phyloP scores from a whole-genome alignment of 495 filamentous ascomycete genomes.

The Lepraria neglecta region DNA sequence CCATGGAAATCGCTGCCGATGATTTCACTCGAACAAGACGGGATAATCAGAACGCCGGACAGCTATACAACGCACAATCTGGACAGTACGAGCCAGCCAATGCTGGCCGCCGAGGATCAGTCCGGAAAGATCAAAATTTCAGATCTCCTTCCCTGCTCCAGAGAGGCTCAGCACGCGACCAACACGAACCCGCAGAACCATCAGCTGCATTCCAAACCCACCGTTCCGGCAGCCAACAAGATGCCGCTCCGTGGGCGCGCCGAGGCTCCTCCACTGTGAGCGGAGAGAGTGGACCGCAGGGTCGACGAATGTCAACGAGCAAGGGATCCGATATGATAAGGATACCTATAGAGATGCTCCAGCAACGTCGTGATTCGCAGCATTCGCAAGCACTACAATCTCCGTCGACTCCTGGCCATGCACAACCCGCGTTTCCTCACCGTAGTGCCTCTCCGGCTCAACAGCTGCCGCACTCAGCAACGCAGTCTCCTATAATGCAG shows the following conservation, averaged over 20 bases:
- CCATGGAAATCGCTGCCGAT: constrained; percentile 87
- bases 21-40: constrained; percentile 87
- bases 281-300: constrained; percentile 72
- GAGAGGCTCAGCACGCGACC: constrained; percentile 51
- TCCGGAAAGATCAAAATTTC: constrained; percentile 57
- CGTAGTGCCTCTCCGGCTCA: constrained; percentile 17
- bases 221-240: constrained; percentile 56
- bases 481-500: constrained; percentile 19
- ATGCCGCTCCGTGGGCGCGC: constrained; percentile 61
- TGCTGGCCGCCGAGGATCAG: constrained; percentile 63
- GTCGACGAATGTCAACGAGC: constrained; percentile 51
- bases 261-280: constrained; percentile 93
- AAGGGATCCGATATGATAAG: constrained; percentile 41
- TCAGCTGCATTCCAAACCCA: constrained; percentile 87
- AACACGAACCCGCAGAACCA: constrained; percentile 73
- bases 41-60: constrained; percentile 60
- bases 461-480: constrained; percentile 11
- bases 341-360: constrained; percentile 38
- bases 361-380: constrained; percentile 25
- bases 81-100: constrained; percentile 88
- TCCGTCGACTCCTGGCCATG: constrained; percentile 14
- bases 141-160: constrained; percentile 78
- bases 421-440: constrained; percentile 5
- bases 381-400: constrained; percentile 23
- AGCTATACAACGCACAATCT: constrained; percentile 90